phyloP scores from a whole-genome alignment of 2,329 filamentous ascomycete species.

The Lecanicillium sp. region DNA sequence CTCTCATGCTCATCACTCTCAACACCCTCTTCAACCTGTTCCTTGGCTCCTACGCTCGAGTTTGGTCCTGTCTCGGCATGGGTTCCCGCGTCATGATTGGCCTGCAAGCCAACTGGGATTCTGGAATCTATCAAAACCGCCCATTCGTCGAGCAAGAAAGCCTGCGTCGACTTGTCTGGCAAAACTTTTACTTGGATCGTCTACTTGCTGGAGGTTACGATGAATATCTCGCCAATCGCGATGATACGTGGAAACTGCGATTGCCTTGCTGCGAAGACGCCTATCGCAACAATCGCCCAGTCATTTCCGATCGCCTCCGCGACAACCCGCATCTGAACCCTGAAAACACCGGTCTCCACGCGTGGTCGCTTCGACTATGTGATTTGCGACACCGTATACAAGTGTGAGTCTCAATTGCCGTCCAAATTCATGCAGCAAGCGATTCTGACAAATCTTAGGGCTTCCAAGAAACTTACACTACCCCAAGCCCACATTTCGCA shows the following conservation, averaged over 20 bases:
- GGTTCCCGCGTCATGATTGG: constrained; percentile 32
- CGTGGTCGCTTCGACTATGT: constrained; percentile 30
- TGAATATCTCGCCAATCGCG: constrained; percentile 32
- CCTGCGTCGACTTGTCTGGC: constrained; percentile 32
- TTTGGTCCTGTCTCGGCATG: constrained; percentile 35
- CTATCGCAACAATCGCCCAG: constrained; percentile 26
- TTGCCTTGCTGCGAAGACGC: constrained; percentile 30
- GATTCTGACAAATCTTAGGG: neutral
- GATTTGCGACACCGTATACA: constrained; percentile 33
- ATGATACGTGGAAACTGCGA: constrained; percentile 33
- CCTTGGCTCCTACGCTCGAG: constrained; percentile 31
- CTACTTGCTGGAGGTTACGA: constrained; percentile 35
- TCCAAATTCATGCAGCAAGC: neutral
- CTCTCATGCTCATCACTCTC: constrained; percentile 30
- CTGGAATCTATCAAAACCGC: constrained; percentile 20
- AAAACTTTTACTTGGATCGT: constrained; percentile 33
- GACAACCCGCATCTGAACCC: constrained; percentile 23
- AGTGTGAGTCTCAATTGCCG: constrained; percentile 23
- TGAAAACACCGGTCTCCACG: constrained; percentile 27
- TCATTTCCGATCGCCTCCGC: constrained; percentile 26
- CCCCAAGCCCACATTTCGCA: constrained; percentile 17
- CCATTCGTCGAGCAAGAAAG: constrained; percentile 32
- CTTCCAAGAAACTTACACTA: constrained; percentile 20
- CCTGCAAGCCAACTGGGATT: constrained; percentile 36
- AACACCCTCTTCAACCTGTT: constrained; percentile 32